Conservation (phyloP, 2,329 filamentous ascomycete species). For the Cercospora sp. region DNA sequence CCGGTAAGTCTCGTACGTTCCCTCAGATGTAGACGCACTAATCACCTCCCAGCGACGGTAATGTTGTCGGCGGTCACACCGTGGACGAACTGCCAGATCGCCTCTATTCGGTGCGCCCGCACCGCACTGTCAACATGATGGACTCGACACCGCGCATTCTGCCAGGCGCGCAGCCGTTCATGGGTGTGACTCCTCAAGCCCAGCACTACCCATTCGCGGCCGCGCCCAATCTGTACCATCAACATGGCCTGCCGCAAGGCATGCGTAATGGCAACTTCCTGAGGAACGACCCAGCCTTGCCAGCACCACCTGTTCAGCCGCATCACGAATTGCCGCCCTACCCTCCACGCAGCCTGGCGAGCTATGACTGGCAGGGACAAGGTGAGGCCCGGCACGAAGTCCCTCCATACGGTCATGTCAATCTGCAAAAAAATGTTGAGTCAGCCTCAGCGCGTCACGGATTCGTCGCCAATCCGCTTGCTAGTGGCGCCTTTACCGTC, state of each 20-base stretch:
- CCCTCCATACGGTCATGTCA: neutral
- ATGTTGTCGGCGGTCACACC: constrained; percentile 24
- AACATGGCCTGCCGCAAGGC: neutral
- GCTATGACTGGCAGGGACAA: neutral
- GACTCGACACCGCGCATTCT: neutral
- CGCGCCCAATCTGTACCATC: neutral
- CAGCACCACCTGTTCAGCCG: neutral
- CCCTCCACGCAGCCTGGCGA: neutral
- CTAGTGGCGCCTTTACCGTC: neutral
- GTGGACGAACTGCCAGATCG: constrained; percentile 19
- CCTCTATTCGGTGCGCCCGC: neutral
- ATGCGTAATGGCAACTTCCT: neutral
- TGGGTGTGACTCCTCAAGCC: neutral
- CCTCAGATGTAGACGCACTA: neutral
- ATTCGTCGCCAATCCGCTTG: neutral
- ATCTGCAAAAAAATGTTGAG: neutral
- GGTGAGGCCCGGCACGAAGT: neutral
- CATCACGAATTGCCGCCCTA: neutral
- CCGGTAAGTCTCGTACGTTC: constrained; percentile 2
- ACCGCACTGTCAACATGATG: neutral
- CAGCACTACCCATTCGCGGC: neutral
- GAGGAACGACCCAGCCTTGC: neutral
- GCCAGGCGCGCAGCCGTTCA: neutral
- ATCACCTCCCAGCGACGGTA: constrained; percentile 20
- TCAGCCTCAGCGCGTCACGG: neutral